Percentiles rank a stretch among this genome's conserved stretches.
Evolutionary conservation across 1,284 basidiomycete genomes (phyloP).

Genomic region (Cutaneotrichosporon sp.): DNA sequence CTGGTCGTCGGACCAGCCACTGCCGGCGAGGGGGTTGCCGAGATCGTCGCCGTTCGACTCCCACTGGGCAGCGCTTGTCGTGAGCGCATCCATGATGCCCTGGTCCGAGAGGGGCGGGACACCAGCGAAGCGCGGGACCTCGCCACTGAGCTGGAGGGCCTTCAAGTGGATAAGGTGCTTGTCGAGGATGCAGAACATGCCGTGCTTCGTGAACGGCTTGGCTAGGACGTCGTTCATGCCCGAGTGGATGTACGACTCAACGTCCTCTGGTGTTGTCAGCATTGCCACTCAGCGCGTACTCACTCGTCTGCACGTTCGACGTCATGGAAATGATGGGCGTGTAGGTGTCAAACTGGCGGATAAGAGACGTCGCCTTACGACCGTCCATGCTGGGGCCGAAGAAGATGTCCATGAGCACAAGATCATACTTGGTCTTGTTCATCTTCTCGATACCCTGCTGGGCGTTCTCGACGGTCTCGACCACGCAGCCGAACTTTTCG

Average conservation of each 20-base stretch:
- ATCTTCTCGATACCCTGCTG: conserved; percentile 94
- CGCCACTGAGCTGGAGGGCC: conserved; percentile 73
- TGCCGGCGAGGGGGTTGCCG: conserved; percentile 48
- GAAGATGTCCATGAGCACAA: conserved; percentile 81
- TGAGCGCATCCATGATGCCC: conserved; percentile 58
- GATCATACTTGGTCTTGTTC: conserved; percentile 89
- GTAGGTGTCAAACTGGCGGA: conserved; percentile 81
- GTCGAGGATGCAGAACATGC: conserved; percentile 88
- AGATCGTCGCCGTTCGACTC: conserved; percentile 24
- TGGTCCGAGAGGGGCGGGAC: conserved; percentile 68
- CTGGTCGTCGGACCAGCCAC: conserved; percentile 50
- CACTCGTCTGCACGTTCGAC: conserved; percentile 77
- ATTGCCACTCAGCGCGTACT: conserved; percentile 20
- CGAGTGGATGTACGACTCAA: conserved; percentile 44
- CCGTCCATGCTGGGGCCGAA: conserved; percentile 53
- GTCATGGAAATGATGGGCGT: conserved; percentile 99
- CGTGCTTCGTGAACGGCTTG: conserved; percentile 94
- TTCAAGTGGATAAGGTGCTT: conserved; percentile 94
- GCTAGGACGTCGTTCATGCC: conserved; percentile 97
- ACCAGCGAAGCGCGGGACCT: conserved; percentile 69
- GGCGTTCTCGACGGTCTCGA: conserved; percentile 90
- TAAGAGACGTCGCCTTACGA: conserved; percentile 75
- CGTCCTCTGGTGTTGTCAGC: conserved; percentile 46
- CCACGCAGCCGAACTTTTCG: conserved; percentile 92
- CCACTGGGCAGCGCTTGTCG: conserved; percentile 37